phyloP scores from a whole-genome alignment of 108 stramenopile genomes.

The Schizochytrium sp. region DNA sequence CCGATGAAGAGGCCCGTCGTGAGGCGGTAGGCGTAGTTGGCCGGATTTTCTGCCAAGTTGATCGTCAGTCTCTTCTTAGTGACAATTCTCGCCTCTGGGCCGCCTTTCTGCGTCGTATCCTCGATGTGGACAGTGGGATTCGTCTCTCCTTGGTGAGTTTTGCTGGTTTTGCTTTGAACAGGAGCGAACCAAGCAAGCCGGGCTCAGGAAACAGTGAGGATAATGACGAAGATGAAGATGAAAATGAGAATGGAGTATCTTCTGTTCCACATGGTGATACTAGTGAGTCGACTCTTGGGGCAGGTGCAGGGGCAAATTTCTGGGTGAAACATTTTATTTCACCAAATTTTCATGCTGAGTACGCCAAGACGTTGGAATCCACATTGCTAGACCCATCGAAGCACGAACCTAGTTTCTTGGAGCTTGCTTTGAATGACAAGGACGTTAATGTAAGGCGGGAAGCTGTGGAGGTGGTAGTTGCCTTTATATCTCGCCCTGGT shows the following conservation, averaged over 20 bases:
- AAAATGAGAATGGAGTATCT: neutral
- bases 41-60: conserved; percentile 42
- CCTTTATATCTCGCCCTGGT: conserved; percentile 23
- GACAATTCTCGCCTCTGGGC: conserved; percentile 24
- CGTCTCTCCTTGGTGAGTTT: conserved; percentile 39
- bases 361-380: conserved; percentile 23
- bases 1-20: neutral
- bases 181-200: neutral
- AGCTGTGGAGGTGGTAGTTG: conserved; percentile 53
- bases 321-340: conserved; percentile 59
- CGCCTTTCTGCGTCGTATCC: conserved; percentile 1
- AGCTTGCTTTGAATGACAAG: conserved; percentile 52
- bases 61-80: neutral
- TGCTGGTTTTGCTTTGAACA: conserved; percentile 48
- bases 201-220: neutral
- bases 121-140: conserved; percentile 28
- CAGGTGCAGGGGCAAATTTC: neutral
- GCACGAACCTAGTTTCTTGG: conserved; percentile 37
- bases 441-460: conserved; percentile 30
- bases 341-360: neutral
- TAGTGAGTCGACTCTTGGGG: neutral
- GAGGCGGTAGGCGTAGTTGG: conserved; percentile 38
- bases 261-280: neutral
- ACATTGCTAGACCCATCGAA: neutral
- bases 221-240: neutral